phyloP scores from a whole-genome alignment of 768 basidiomycete species.

The Collybia sordida region DNA sequence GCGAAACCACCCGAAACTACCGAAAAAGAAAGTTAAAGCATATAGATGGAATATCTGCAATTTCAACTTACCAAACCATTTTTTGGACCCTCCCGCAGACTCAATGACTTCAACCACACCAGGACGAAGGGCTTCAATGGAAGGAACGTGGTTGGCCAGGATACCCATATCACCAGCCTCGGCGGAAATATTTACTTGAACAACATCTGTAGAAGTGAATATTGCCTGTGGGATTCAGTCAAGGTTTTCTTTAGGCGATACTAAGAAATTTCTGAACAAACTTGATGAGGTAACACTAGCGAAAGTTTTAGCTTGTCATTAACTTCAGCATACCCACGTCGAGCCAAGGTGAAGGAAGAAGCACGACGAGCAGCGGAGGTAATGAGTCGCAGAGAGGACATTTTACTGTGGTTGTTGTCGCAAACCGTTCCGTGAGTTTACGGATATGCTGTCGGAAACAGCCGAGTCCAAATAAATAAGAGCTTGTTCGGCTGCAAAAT shows the following conservation, averaged over 20 bases:
- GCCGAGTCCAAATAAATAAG: conserved; percentile 4
- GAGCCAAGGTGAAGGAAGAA: conserved; percentile 46
- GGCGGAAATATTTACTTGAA: conserved; percentile 94
- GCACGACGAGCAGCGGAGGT: conserved; percentile 64
- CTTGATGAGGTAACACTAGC: conserved; percentile 94
- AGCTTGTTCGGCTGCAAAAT: too few relatives aligned
- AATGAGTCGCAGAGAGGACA: conserved; percentile 77
- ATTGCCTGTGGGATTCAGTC: conserved; percentile 59
- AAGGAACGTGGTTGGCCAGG: conserved; percentile 96
- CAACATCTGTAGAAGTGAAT: conserved; percentile 87
- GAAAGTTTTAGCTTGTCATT: conserved; percentile 91
- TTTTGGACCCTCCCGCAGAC: conserved; percentile 73
- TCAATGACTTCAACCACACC: conserved; percentile 96
- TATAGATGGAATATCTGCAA: not conserved
- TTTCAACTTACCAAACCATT: conserved; percentile 87
- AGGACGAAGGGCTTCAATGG: conserved; percentile 93
- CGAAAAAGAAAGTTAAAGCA: conserved; percentile 26
- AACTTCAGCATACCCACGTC: conserved; percentile 91
- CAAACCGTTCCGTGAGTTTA: conserved; percentile 39
- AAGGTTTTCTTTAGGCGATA: not conserved
- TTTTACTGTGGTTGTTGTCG: conserved; percentile 33
- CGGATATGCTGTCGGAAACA: conserved; percentile 31
- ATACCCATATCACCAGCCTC: conserved; percentile 99
- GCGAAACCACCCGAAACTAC: conserved; percentile 99
- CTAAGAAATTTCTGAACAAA: conserved; percentile 29